Conservation (phyloP, 73 alveolate species). For the Tetrahymena thermophila region DNA sequence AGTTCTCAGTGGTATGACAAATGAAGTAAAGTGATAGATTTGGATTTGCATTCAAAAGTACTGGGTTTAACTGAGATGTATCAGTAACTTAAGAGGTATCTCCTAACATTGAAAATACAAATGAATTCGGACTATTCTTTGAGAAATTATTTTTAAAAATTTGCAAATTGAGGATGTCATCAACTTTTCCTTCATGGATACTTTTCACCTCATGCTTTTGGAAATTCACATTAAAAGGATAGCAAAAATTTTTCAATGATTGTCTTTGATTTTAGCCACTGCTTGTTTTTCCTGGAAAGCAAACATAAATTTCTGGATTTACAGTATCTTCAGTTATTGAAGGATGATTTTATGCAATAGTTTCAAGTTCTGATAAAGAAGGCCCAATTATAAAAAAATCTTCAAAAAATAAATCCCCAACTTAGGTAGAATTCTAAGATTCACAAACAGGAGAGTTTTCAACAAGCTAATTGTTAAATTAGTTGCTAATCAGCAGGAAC, state of each 20-base stretch:
- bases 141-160: neutral
- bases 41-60: neutral
- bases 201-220: neutral
- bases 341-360: neutral
- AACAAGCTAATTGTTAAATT: neutral
- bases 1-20: neutral
- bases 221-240: neutral
- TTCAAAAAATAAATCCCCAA: neutral
- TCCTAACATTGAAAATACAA: neutral
- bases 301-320: neutral
- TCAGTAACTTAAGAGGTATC: neutral
- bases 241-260: neutral
- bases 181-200: neutral
- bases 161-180: neutral
- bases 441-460: neutral
- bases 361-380: neutral
- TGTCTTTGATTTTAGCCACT: neutral
- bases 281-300: neutral
- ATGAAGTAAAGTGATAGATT: neutral
- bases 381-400: neutral
- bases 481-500: neutral
- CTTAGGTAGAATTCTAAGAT: neutral
- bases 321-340: neutral
- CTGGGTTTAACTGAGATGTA: neutral
- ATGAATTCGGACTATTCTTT: neutral